Evolutionary conservation across 1,139 yeast genomes (phyloP).

Genomic region (Geotrichum armillariae): DNA sequence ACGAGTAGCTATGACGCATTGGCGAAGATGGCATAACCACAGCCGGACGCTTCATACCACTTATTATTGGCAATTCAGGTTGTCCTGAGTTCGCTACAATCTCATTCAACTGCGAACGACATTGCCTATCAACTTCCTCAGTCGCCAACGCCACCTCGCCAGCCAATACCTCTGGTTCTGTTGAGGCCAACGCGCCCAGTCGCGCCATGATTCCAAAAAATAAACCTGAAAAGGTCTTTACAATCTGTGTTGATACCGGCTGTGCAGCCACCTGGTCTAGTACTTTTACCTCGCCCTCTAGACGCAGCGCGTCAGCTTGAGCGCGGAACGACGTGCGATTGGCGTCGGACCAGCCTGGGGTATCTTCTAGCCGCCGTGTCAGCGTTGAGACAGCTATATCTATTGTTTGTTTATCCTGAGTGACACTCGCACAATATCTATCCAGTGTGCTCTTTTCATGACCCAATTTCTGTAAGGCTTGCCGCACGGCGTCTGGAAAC

Average conservation of each 20-base stretch:
- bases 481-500: constrained; percentile 3
- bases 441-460: constrained; percentile 12
- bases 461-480: constrained; percentile 7
- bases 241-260: constrained; percentile 2
- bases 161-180: constrained; percentile 1
- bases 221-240: constrained; percentile 5
- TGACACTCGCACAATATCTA: constrained; percentile 1
- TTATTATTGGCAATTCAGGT: neutral
- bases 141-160: constrained; percentile 2
- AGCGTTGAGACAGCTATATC: constrained; percentile 15
- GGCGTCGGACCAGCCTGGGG: constrained; percentile 30
- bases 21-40: too few relatives aligned
- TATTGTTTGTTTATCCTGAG: constrained; percentile 9
- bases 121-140: constrained; percentile 7
- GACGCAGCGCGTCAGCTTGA: constrained; percentile 25
- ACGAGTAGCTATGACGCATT: constrained; percentile 1
- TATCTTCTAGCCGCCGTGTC: constrained; percentile 28
- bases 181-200: neutral
- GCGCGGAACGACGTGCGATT: constrained; percentile 26
- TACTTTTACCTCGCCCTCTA: constrained; percentile 22
- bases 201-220: constrained; percentile 8
- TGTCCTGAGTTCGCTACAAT: neutral
- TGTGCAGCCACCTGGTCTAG: constrained; percentile 18
- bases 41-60: constrained; percentile 9
- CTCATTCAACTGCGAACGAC: constrained; percentile 3